A percentile compares a stretch with the other conserved stretches of the same genome.
These are phyloP conservation scores for Penicillium riverlandense DNA, from an alignment of 495 filamentous ascomycete genomes.

Conservation along the genomic window DNA sequence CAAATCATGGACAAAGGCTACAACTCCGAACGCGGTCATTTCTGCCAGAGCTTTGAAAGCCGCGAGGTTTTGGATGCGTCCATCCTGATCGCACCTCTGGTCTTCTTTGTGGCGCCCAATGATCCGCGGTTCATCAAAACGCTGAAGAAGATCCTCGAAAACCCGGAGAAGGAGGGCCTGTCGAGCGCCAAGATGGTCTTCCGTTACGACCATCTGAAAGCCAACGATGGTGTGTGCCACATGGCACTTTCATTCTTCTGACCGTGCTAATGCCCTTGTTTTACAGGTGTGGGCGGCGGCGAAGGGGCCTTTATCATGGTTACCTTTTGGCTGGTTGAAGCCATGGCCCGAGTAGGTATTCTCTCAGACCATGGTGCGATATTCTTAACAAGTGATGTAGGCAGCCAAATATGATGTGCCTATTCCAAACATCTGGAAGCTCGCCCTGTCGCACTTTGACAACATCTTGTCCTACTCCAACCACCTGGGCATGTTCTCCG, in stretches of 20 bases:
- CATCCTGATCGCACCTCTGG: conserved; percentile 63
- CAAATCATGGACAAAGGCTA: conserved; percentile 66
- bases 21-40: conserved; percentile 55
- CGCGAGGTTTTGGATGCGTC: conserved; percentile 60
- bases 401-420: conserved; percentile 45
- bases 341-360: conserved; percentile 54
- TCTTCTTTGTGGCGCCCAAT: conserved; percentile 69
- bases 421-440: conserved; percentile 53
- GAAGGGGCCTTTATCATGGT: conserved; percentile 77
- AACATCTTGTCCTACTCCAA: conserved; percentile 67
- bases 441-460: conserved; percentile 62
- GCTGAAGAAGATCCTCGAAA: conserved; percentile 57
- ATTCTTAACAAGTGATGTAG: conserved; percentile 5
- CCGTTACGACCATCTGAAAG: conserved; percentile 56
- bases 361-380: background rate
- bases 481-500: conserved; percentile 68
- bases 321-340: conserved; percentile 71
- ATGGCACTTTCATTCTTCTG: background rate
- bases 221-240: conserved; percentile 53
- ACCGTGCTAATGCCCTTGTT: conserved; percentile 12
- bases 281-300: conserved; percentile 58
- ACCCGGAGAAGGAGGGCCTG: conserved; percentile 63
- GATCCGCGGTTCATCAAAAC: conserved; percentile 65
- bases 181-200: conserved; percentile 66
- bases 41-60: conserved; percentile 66